phyloP scores from a whole-genome alignment of 495 filamentous ascomycete genomes.

The Coniosporium apollinis region DNA sequence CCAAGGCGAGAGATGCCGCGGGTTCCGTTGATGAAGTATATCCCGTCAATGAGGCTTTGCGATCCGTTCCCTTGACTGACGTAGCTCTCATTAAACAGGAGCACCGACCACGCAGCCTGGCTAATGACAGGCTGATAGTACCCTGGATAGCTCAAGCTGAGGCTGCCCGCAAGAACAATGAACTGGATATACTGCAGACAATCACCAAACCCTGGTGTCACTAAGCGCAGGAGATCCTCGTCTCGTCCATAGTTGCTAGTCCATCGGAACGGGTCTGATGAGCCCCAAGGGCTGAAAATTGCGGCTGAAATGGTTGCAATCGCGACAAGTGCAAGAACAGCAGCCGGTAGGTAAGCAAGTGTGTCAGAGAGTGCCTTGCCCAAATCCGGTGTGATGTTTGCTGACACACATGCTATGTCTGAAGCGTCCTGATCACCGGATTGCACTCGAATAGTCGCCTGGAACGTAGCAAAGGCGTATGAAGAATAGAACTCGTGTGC shows the following conservation, averaged over 20 bases:
- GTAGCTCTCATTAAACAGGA: slow-evolving; percentile 91
- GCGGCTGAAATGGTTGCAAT: slow-evolving; percentile 66
- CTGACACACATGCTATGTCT: slow-evolving; percentile 61
- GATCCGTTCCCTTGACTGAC: slow-evolving; percentile 47
- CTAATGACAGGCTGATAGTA: slow-evolving; percentile 87
- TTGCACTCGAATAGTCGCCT: slow-evolving; percentile 48
- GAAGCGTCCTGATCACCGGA: slow-evolving; percentile 49
- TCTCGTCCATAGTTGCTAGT: slow-evolving; percentile 93
- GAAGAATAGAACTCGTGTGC: slow-evolving; percentile 59
- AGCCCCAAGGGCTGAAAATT: slow-evolving; percentile 87
- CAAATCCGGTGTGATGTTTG: slow-evolving; percentile 68
- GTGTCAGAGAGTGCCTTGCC: slow-evolving; percentile 42
- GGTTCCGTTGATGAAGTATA: slow-evolving; percentile 55
- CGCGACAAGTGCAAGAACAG: slow-evolving; percentile 63
- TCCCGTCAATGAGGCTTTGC: slow-evolving; percentile 57
- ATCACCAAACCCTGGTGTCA: slow-evolving; percentile 92
- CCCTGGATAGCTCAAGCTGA: slow-evolving; percentile 80
- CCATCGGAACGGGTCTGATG: slow-evolving; percentile 77
- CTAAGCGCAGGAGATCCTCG: slow-evolving; percentile 74
- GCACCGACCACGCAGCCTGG: slow-evolving; percentile 65
- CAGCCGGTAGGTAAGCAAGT: slow-evolving; percentile 62
- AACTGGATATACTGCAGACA: slow-evolving; percentile 97
- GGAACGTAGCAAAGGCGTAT: slow-evolving; percentile 73
- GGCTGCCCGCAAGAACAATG: slow-evolving; percentile 65
- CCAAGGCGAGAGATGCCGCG: slow-evolving; percentile 67